Percentiles rank a stretch among this genome's conserved stretches.
These are phyloP conservation scores for Cicer cuneatum DNA, from an alignment of 306 rosid species.

Conservation along the genomic window DNA sequence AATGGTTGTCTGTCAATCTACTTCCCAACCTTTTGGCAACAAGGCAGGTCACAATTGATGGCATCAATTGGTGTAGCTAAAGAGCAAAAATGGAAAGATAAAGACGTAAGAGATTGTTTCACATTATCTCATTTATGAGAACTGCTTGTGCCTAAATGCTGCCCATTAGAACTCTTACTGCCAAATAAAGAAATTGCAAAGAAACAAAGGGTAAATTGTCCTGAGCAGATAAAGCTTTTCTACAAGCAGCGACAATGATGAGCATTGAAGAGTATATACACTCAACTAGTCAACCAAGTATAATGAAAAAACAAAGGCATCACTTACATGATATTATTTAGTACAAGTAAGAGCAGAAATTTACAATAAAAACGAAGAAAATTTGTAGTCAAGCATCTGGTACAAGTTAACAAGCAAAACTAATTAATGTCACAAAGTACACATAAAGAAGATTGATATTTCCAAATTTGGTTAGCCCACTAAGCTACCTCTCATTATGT, in stretches of 20 bases:
- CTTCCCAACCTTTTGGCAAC: conserved; percentile 85
- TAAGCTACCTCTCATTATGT: not conserved
- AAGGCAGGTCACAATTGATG: conserved; percentile 90
- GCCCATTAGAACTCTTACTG: conserved; percentile 8
- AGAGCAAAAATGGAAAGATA: conserved; percentile 16
- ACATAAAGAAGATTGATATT: conserved; percentile 11
- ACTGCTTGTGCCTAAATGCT: conserved; percentile 27
- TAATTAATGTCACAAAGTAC: conserved; percentile 6
- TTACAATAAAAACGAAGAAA: not conserved
- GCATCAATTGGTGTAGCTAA: conserved; percentile 96
- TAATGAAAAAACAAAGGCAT: not conserved
- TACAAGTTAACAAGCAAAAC: conserved; percentile 1
- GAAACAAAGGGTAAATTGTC: not conserved
- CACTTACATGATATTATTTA: not conserved
- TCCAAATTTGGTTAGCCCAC: conserved; percentile 16
- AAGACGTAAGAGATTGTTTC: conserved; percentile 27
- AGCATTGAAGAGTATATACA: not conserved
- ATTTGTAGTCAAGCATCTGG: not conserved
- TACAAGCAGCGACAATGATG: not conserved
- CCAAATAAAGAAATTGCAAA: conserved; percentile 11
- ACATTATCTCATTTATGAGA: conserved; percentile 8
- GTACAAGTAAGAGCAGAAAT: not conserved
- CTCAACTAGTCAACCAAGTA: not conserved
- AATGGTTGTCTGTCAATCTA: conserved; percentile 77
- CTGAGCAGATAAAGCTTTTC: conserved; percentile 2